Evolutionary conservation across 169 alveolate species (phyloP), one percentile per base, ranked within the genome.

Genomic region (Eimeria praecox): DNA sequence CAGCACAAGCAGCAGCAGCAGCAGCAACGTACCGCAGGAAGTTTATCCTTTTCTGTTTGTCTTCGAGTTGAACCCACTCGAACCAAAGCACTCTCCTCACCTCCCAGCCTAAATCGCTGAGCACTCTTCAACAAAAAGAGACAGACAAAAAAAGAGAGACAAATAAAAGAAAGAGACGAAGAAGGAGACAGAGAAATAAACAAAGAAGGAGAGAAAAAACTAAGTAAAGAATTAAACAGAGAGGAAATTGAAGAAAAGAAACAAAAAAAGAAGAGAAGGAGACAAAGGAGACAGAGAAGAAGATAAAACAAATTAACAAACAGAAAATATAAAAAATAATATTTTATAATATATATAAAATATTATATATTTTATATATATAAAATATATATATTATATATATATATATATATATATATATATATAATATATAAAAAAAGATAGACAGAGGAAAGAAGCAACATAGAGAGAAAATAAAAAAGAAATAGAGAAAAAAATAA

Each of bases 91-190:
- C 97, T 38, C 98, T 73, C 77, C 98, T 96, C 5, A 98, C 97
- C 71, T 97, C 97, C 98, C 98, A 98, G 24, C 98, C 98, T 69
- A 98, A 83, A 44, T 97, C 97, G 77, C 96, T 92, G 42, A 98
- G 97, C 33, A 98, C 96, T 80, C 98, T 96, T 59, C 3, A 49
- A 10, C 0, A 27, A 16, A 64, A 64, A 4, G 30, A 71, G 83
- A 59, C 30, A 59, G 69, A 14, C 20, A 5, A 59, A 14, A 59
- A 59, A 59, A 0, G 20, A 14, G 69, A 6, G 22, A 59, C 5
- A 59, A 0, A 18, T n/a, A 9, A 30, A 71, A 33, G 3, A 14
- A 38, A 38, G 14, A 33, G 35, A 14, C 8, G 22, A 64, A 64
- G 75, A 64, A 64, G 0, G 24, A 10, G 24, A 20, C 33, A 62